Conservation (phyloP, 306 rosid species). For the Rosa lucieae region DNA sequence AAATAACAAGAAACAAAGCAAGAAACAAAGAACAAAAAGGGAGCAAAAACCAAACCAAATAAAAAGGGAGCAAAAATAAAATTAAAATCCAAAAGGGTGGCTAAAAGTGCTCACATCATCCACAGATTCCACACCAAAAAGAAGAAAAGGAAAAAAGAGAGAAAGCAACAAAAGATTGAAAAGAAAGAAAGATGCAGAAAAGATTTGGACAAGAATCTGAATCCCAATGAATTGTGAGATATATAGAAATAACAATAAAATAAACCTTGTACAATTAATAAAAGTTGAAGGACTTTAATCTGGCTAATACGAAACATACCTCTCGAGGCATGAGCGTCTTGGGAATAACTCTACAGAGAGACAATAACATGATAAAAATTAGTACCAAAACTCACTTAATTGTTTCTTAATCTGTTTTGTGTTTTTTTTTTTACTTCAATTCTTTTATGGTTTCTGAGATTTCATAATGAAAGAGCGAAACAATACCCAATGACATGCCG, state of each 20-base stretch:
- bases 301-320: slow-evolving; percentile 62
- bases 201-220: slow-evolving; percentile 20
- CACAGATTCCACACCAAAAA: slow-evolving; percentile 22
- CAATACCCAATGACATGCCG: slow-evolving; percentile 92
- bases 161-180: slow-evolving; percentile 18
- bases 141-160: slow-evolving; percentile 20
- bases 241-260: slow-evolving; percentile 17
- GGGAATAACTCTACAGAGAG: slow-evolving; percentile 93
- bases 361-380: slow-evolving; percentile 63
- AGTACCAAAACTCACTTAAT: slow-evolving; percentile 34
- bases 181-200: slow-evolving; percentile 8
- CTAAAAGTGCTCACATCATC: slow-evolving; percentile 12
- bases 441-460: slow-evolving; percentile 9
- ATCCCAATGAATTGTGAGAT: slow-evolving; percentile 23
- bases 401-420: slow-evolving; percentile 26
- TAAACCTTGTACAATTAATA: neutral
- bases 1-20: slow-evolving; percentile 10
- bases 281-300: slow-evolving; percentile 48
- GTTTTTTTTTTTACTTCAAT: slow-evolving; percentile 9
- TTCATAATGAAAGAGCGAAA: slow-evolving; percentile 14
- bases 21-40: slow-evolving; percentile 22
- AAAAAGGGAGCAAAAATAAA: neutral
- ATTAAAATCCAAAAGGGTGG: slow-evolving; percentile 16
- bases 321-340: slow-evolving; percentile 99
- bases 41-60: neutral